Conservation (phyloP, 768 basidiomycete genomes). For the Dacryopinax primogenitus region DNA sequence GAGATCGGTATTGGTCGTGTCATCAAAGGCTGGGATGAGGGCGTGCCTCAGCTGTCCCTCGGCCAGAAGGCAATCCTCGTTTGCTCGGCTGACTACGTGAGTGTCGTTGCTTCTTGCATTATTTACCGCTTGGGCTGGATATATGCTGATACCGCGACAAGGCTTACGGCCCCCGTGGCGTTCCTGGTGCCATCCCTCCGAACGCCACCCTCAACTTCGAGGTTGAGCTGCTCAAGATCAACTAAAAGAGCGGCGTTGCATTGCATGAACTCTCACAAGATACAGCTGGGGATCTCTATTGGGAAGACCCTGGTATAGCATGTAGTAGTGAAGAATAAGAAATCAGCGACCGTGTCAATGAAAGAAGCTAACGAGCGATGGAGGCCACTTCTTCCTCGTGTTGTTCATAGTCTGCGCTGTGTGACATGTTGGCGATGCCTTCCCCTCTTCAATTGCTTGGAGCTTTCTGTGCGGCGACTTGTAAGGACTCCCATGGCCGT, state of each 20-base stretch:
- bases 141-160: constrained; percentile 21
- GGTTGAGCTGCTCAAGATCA: constrained; percentile 70
- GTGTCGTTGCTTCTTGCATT: constrained; percentile 20
- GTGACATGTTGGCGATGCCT: no score
- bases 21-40: constrained; percentile 86
- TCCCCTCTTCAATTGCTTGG: no score
- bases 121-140: not conserved
- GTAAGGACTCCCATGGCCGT: no score
- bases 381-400: no score
- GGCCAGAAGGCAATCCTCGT: constrained; percentile 59
- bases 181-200: constrained; percentile 65
- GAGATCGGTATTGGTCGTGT: constrained; percentile 69
- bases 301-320: not conserved
- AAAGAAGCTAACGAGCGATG: no score
- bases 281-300: not conserved
- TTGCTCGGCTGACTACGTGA: constrained; percentile 64
- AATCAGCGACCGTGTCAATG: no score
- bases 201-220: constrained; percentile 67
- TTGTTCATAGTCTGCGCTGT: no score
- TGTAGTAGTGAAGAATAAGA: not conserved
- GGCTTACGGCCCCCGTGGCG: constrained; percentile 65
- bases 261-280: not conserved
- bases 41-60: constrained; percentile 66
- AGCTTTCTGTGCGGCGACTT: no score
- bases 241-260: constrained; percentile 20